Evolutionary conservation across 1,284 basidiomycete species (phyloP).

Genomic region (Cryptococcus wingfieldii): DNA sequence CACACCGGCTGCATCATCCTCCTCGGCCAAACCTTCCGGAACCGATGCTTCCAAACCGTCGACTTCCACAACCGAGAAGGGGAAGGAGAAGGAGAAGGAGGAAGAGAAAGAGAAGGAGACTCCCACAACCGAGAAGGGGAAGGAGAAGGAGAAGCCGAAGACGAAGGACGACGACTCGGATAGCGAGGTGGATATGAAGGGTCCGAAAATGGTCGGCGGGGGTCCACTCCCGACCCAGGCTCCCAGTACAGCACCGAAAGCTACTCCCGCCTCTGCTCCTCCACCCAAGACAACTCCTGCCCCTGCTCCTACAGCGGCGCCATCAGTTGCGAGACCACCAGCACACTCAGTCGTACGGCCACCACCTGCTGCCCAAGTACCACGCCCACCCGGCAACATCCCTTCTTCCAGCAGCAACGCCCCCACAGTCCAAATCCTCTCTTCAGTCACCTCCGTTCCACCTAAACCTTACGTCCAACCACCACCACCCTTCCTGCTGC

Average conservation of each 20-base stretch:
- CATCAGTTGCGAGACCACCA: not conserved
- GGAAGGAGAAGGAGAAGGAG: not conserved
- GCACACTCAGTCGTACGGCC: not conserved
- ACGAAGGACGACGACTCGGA: constrained; percentile 21
- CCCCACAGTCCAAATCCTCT: constrained; percentile 1
- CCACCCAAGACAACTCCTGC: not conserved
- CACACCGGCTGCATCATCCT: not conserved
- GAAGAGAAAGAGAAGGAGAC: not conserved
- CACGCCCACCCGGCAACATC: constrained; percentile 2
- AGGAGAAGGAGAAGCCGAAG: not conserved
- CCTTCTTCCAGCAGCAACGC: constrained; percentile 2
- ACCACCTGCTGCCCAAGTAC: not conserved
- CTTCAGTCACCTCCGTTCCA: not conserved
- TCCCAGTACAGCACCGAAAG: not conserved
- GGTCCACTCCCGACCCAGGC: constrained; percentile 12
- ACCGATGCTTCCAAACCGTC: constrained; percentile 1
- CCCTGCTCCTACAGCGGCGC: not conserved
- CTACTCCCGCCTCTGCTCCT: not conserved
- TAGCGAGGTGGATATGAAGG: constrained; percentile 33
- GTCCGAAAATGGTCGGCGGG: constrained; percentile 36
- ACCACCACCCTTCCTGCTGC: constrained; percentile 38
- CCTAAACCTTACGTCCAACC: constrained; percentile 27
- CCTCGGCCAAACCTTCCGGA: constrained; percentile 1
- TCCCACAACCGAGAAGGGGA: too few relatives aligned
- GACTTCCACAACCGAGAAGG: not conserved